Percentiles rank a stretch among this genome's conserved stretches.
Evolutionary conservation across 2,329 filamentous ascomycete species (phyloP).

Genomic region (Sphaerostilbella broomeana): DNA sequence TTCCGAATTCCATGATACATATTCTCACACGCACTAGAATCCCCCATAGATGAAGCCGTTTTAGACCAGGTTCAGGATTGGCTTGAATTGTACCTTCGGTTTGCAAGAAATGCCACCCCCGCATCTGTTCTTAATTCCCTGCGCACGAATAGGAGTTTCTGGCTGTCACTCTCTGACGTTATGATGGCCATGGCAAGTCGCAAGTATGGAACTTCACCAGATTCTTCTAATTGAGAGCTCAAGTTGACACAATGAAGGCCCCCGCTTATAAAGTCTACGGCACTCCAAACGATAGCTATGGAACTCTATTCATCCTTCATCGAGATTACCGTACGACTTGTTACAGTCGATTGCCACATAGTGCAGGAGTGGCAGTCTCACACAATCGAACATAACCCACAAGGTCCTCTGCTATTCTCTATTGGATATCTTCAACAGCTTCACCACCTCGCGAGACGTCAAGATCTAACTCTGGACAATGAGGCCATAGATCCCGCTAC

Average conservation of each 20-base stretch:
- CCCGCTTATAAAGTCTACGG: conserved; percentile 18
- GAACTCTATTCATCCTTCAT: conserved; percentile 37
- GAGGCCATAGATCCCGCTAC: conserved; percentile 14
- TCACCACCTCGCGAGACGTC: conserved; percentile 21
- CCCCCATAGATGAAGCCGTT: conserved; percentile 36
- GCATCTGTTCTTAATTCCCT: conserved; percentile 37
- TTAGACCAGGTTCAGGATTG: conserved; percentile 41
- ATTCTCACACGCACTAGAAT: conserved; percentile 31
- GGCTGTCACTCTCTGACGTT: conserved; percentile 46
- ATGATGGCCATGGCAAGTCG: conserved; percentile 29
- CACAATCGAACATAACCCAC: conserved; percentile 9
- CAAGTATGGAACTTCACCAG: conserved; percentile 31
- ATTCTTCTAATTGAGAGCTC: conserved; percentile 6
- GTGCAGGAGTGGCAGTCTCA: conserved; percentile 16
- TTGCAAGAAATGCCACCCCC: conserved; percentile 29
- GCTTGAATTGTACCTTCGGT: conserved; percentile 43
- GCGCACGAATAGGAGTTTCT: conserved; percentile 41
- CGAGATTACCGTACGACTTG: conserved; percentile 45
- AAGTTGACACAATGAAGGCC: conserved; percentile 18
- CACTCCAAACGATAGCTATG: conserved; percentile 25
- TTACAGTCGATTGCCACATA: conserved; percentile 38
- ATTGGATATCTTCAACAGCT: conserved; percentile 41
- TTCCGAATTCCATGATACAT: neutral
- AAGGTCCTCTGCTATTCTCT: conserved; percentile 22
- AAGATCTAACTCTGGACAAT: conserved; percentile 12